Conservation (phyloP, 805 yeast species). For the Nakazawaea ambrosiae region DNA sequence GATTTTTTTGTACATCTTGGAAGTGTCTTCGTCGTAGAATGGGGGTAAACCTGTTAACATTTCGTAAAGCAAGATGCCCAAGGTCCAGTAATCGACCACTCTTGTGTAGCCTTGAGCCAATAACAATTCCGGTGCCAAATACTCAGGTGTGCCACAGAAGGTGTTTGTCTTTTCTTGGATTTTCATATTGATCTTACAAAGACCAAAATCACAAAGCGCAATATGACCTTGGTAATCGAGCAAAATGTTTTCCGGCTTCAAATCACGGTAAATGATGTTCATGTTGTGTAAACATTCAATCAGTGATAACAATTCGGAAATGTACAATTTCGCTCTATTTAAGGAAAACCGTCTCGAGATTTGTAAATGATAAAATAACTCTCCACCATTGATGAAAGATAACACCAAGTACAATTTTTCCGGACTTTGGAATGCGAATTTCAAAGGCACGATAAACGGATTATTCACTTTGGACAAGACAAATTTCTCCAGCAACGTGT, state of each 20-base stretch:
- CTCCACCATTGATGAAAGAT: conserved; percentile 96
- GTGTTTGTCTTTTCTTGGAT: conserved; percentile 81
- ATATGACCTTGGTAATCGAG: conserved; percentile 96
- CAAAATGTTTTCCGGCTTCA: conserved; percentile 93
- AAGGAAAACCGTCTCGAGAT: conserved; percentile 83
- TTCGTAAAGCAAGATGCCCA: conserved; percentile 88
- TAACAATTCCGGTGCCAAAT: conserved; percentile 89
- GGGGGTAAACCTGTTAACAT: conserved; percentile 98
- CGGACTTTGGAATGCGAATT: conserved; percentile 95
- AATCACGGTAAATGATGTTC: conserved; percentile 90
- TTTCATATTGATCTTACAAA: conserved; percentile 93
- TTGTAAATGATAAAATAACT: conserved; percentile 89
- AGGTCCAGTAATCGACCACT: conserved; percentile 98
- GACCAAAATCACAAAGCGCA: conserved; percentile 94
- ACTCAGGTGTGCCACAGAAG: conserved; percentile 97
- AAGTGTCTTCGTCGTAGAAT: conserved; percentile 89
- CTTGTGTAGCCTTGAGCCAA: conserved; percentile 92
- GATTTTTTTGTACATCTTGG: conserved; percentile 90
- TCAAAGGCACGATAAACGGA: conserved; percentile 94
- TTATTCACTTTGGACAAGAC: conserved; percentile 88
- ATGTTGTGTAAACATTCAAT: conserved; percentile 85
- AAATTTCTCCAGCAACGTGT: conserved; percentile 93
- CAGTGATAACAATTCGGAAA: conserved; percentile 90
- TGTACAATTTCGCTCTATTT: conserved; percentile 86
- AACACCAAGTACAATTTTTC: conserved; percentile 87